These are phyloP conservation scores for Sugiyamaella paludigena DNA, from an alignment of 1,139 yeast species.

Conservation along the genomic window DNA sequence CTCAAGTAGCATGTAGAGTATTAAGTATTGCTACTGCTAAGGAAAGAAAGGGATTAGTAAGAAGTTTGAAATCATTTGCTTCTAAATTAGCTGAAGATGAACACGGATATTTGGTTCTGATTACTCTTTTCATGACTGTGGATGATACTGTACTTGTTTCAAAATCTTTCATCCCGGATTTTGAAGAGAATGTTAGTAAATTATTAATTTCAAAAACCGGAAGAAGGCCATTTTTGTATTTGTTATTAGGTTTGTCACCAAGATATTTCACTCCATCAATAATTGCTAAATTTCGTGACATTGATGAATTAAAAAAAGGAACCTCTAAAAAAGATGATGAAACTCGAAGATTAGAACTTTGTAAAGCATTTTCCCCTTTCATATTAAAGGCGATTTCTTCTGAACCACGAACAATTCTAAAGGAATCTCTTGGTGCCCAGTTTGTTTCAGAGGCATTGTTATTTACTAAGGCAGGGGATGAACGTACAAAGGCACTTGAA, in stretches of 20 bases:
- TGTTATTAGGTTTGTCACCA: conserved; percentile 76
- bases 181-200: conserved; percentile 54
- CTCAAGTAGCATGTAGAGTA: conserved; percentile 80
- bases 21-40: conserved; percentile 86
- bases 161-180: conserved; percentile 66
- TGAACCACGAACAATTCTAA: conserved; percentile 50
- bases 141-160: conserved; percentile 87
- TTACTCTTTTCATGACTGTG: conserved; percentile 76
- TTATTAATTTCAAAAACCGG: conserved; percentile 71
- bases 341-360: conserved; percentile 68
- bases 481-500: conserved; percentile 50
- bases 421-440: conserved; percentile 79
- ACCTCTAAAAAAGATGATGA: conserved; percentile 82
- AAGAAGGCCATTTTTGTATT: conserved; percentile 83
- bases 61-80: conserved; percentile 69
- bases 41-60: conserved; percentile 80
- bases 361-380: conserved; percentile 62
- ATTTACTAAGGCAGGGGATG: conserved; percentile 50
- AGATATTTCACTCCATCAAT: conserved; percentile 76
- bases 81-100: conserved; percentile 77
- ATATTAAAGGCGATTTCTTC: conserved; percentile 56
- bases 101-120: conserved; percentile 78
- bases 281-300: conserved; percentile 56
- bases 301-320: conserved; percentile 58
- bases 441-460: conserved; percentile 72